A percentile compares a stretch with the other conserved stretches of the same genome.
Conservation (phyloP, 2,329 filamentous ascomycete genomes). For the Calonectria naviculata region DNA sequence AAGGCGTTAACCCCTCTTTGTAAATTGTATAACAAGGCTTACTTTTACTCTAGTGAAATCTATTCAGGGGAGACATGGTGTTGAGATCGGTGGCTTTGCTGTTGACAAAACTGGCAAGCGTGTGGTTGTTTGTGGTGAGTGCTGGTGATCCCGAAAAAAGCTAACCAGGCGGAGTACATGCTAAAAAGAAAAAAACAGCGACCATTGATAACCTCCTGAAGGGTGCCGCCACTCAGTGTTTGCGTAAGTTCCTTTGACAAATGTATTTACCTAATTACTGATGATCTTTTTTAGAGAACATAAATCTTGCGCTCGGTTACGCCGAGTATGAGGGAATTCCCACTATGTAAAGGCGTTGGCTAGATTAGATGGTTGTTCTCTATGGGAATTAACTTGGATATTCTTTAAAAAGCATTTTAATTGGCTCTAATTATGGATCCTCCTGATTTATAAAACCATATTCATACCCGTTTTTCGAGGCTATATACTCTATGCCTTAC, state of each 20-base stretch:
- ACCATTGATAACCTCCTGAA: conserved; percentile 7
- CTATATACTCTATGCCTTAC: too few relatives aligned
- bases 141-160: too few relatives aligned
- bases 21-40: background rate
- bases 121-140: too few relatives aligned
- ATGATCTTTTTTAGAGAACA: conserved; percentile 53
- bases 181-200: too few relatives aligned
- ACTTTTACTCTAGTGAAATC: conserved; percentile 85
- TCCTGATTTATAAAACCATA: too few relatives aligned
- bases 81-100: conserved; percentile 96
- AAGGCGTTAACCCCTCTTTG: background rate
- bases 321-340: conserved; percentile 91
- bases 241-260: conserved; percentile 56
- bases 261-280: conserved; percentile 69
- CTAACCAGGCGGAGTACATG: too few relatives aligned
- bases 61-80: conserved; percentile 86
- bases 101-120: conserved; percentile 88
- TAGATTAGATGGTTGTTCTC: background rate
- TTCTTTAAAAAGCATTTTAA: background rate
- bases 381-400: background rate
- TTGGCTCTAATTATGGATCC: background rate
- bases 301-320: conserved; percentile 81
- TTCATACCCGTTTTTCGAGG: too few relatives aligned
- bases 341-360: conserved; percentile 47
- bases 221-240: background rate